A percentile compares a stretch with the other conserved stretches of the same genome.
Conservation (phyloP, 2,329 filamentous ascomycete genomes). For the Arthroderma sp. region DNA sequence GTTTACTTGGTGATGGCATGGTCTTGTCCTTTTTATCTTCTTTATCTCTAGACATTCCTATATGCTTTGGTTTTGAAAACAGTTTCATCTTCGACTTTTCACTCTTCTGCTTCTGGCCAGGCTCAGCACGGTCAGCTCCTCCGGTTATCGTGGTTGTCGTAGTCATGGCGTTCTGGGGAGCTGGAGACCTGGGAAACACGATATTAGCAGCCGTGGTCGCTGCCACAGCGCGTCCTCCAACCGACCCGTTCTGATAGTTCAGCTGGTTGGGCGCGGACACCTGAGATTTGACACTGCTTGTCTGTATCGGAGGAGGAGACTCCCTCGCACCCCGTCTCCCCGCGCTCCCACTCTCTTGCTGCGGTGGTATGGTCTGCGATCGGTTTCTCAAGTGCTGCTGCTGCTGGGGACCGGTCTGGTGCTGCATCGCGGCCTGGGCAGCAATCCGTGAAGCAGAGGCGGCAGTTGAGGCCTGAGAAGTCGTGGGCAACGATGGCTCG, state of each 20-base stretch:
- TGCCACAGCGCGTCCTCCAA: constrained; percentile 41
- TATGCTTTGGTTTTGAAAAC: constrained; percentile 56
- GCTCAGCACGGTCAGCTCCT: constrained; percentile 12
- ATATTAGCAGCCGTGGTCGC: constrained; percentile 52
- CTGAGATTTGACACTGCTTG: constrained; percentile 16
- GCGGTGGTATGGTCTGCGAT: constrained; percentile 41
- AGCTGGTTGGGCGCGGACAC: constrained; percentile 14
- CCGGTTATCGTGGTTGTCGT: not conserved
- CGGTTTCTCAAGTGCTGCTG: constrained; percentile 39
- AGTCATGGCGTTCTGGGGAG: not conserved
- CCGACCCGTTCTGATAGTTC: constrained; percentile 40
- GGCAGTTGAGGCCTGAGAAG: constrained; percentile 31
- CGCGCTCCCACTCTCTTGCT: constrained; percentile 24
- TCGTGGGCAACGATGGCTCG: constrained; percentile 50
- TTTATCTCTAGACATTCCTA: constrained; percentile 50
- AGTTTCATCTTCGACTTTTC: constrained; percentile 57
- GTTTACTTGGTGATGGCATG: constrained; percentile 48
- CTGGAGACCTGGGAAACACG: constrained; percentile 44
- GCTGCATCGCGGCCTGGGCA: constrained; percentile 54
- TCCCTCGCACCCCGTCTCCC: constrained; percentile 25
- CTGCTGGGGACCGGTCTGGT: constrained; percentile 22
- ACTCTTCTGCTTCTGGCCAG: constrained; percentile 38
- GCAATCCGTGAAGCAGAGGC: constrained; percentile 52
- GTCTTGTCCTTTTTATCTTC: constrained; percentile 43
- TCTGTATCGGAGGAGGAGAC: constrained; percentile 23